Percentiles rank a stretch among this genome's conserved stretches.
phyloP scores from a whole-genome alignment of 1,284 basidiomycete genomes.

The Mixia osmundae region DNA sequence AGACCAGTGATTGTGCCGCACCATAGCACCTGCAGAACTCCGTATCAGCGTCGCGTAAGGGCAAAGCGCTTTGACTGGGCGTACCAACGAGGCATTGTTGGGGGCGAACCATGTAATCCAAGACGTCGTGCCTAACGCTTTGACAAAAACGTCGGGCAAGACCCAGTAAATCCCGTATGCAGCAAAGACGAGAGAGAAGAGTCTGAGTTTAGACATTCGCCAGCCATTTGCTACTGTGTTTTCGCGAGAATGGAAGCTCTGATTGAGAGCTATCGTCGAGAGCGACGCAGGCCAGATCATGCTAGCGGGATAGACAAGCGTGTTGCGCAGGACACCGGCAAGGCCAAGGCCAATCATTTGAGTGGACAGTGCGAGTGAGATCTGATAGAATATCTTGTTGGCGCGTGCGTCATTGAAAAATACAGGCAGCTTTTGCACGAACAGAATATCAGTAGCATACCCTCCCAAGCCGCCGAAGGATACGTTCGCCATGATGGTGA shows the following conservation, averaged over 20 bases:
- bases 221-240: conserved; percentile 22
- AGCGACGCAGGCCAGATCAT: conserved; percentile 26
- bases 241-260: conserved; percentile 22
- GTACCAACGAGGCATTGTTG: conserved; percentile 10
- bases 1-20: conserved; percentile 43
- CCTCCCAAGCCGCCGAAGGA: conserved; percentile 4
- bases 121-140: conserved; percentile 2
- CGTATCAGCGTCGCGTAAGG: too few relatives aligned
- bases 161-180: conserved; percentile 13
- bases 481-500: conserved; percentile 14
- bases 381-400: conserved; percentile 15
- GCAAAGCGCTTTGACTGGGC: conserved; percentile 68
- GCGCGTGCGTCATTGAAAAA: conserved; percentile 45
- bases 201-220: conserved; percentile 20
- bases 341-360: conserved; percentile 17
- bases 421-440: conserved; percentile 27
- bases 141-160: conserved; percentile 5
- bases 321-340: conserved; percentile 13
- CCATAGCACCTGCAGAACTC: too few relatives aligned
- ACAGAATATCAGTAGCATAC: too few relatives aligned
- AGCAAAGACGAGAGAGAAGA: conserved; percentile 21
- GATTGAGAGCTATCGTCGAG: conserved; percentile 27
- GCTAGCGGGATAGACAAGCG: conserved; percentile 14
- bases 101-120: conserved; percentile 5
- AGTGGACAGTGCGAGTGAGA: conserved; percentile 20